Evolutionary conservation across 345 rosid genomes (phyloP), one percentile per base, ranked within the genome.

Genomic region (Populus ilicifolia): DNA sequence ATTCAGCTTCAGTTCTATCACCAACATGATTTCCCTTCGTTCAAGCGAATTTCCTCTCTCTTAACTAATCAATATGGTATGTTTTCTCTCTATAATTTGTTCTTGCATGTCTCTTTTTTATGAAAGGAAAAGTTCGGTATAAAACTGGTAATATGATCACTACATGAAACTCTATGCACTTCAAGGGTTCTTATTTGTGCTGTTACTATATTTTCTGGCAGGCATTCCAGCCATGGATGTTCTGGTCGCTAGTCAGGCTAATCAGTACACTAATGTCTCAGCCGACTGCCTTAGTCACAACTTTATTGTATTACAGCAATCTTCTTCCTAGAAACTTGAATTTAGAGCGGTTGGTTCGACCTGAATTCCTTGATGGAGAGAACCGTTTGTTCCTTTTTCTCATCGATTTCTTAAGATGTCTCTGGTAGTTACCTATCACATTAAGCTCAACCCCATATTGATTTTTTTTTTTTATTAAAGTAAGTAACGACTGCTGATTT

Each of bases 321-420:
- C 79, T 74, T 21, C 86, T 83, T 11, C 86, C 86, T 1, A 52
- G 83, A 72, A 77, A 77, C 71, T 20, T 71, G 61, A 80, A 83
- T 46, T 39, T 80, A 16, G 75, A 78, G 35, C 44, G 86, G 39
- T 50, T 74, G 50, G 79, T 83, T 71, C 80, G 75, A 12, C 59
- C 69, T 13, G 86, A 83, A 17, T 67, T 80, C 67, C 74, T 83
- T 12, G 29, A 70, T 63, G 29, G 52, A 5, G 83, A 80, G 4
- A 83, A 80, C 66, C 54, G 54, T 30, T 21, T 83, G 30, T 83
- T 83, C 75, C 73, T 66, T 46, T 71, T 80, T 23, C 56, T 83
- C 74, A 38, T 80, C 68, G 25, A 5, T 33, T 36, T 77, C 20
- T 35, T 80, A 65, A 69, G 83, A 63, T 83, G 86, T 67, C 77